These are phyloP conservation scores for Aspergillus nomiae DNA, from an alignment of 2,329 filamentous ascomycete genomes.

Conservation along the genomic window DNA sequence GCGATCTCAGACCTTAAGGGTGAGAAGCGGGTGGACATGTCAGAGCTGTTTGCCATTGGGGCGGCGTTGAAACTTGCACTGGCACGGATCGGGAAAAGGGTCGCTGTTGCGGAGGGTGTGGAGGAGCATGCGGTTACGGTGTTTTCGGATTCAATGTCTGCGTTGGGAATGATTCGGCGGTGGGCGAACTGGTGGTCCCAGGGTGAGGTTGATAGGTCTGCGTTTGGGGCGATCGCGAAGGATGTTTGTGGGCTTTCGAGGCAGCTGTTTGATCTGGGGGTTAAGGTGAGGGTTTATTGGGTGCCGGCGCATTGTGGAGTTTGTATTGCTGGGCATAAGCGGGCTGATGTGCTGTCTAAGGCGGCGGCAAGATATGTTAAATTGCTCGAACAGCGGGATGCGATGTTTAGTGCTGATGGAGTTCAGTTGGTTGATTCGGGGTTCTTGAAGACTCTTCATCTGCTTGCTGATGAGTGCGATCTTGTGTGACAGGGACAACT, in stretches of 20 bases:
- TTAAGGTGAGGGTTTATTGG: slow-evolving; percentile 7
- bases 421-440: neutral
- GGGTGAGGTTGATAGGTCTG: neutral
- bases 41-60: slow-evolving; percentile 5
- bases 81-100: neutral
- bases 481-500: neutral
- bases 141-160: neutral
- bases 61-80: slow-evolving; percentile 3
- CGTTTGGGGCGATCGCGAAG: no score
- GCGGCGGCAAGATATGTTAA: neutral
- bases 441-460: neutral
- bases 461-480: neutral
- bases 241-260: slow-evolving; percentile 2
- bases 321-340: slow-evolving; percentile 2
- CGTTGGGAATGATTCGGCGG: neutral
- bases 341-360: slow-evolving; percentile 1
- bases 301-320: neutral
- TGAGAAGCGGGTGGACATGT: neutral
- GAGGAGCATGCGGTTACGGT: neutral
- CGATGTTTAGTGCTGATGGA: neutral
- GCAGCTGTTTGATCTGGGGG: neutral
- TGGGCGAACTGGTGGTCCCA: neutral
- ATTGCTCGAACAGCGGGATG: no score
- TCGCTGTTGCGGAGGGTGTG: neutral
- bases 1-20: neutral